Conservation (phyloP, 2,329 filamentous ascomycete genomes). For the Sporothrix protearum region DNA sequence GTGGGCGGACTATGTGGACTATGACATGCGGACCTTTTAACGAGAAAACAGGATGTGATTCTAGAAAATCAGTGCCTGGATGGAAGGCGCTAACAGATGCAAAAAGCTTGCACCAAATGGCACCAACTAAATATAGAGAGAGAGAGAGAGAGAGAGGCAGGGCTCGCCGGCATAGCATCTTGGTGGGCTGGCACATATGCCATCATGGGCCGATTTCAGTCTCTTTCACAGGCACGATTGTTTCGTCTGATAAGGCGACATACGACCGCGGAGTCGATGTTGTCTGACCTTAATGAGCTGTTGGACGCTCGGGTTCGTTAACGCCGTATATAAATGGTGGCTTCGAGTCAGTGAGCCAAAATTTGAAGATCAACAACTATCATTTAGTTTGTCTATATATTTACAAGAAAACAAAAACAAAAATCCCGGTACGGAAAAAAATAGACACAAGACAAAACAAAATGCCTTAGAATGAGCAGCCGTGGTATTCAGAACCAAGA, state of each 20-base stretch:
- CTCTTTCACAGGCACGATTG: constrained; percentile 4
- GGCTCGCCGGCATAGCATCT: background rate
- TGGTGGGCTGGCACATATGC: constrained; percentile 9
- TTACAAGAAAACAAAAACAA: background rate
- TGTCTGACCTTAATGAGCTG: background rate
- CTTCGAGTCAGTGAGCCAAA: background rate
- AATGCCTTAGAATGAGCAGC: background rate
- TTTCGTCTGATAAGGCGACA: constrained; percentile 6
- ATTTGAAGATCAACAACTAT: too few species aligned
- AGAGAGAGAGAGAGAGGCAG: constrained; percentile 2
- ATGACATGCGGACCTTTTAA: background rate
- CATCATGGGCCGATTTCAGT: constrained; percentile 11
- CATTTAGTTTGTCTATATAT: background rate
- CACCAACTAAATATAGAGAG: too few species aligned
- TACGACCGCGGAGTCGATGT: background rate
- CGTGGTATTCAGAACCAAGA: too few species aligned
- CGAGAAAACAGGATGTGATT: background rate
- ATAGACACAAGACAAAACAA: background rate
- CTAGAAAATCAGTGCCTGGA: background rate
- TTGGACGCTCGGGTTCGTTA: too few species aligned
- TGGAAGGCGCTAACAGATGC: background rate
- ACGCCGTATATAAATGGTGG: too few species aligned
- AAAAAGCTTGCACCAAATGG: background rate
- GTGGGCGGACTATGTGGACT: background rate
- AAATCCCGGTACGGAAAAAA: too few species aligned